Base-by-base conservation (phyloP, 352 stramenopile species). In the Globisporangium irregulare region DNA sequence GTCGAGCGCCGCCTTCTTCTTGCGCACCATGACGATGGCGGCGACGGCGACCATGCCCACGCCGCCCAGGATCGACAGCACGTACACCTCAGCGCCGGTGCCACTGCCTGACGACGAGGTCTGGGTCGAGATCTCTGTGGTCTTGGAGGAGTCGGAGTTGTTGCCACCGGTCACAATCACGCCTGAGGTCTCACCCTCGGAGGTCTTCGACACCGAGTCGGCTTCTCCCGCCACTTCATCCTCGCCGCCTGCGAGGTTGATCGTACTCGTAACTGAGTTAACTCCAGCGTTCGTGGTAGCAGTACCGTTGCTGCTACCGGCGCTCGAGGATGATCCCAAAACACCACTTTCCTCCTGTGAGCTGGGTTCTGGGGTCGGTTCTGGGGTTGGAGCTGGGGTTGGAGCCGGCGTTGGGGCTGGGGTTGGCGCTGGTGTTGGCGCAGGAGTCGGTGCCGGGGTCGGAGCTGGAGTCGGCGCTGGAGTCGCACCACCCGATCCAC, bases 1-100 rank as follows among this genome's bases (percentile, higher is more conserved):
- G 32, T 92, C 84, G 8, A 92, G 67, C 46, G 68, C 27, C 41
- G 75, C 60, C 77, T 92, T 89, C 76, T 92, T 92, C 79, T 85
- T 82, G 63, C 84, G 83, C 43, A 90, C 64, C 0, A 80, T 81
- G 12, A 92, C 72, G 69, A 92, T 89, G 29, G 74, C 81, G 0
- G 69, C 75, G 5, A 59, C 84, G 9, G 84, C 84, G 18, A 90
- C 75, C 27, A 82, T 72, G 46, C 72, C 80, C 0, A 79, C 80
- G 5, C 60, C 74, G 0, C 70, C 67, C n/a, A 83, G 60, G 3
- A 84, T 54, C 18, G 67, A 36, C 24, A 83, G 4, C 9, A 92
- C 69, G 67, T 87, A 69, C 20, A 77, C 67, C 25, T 70, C 72
- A 0, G 79, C 48, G 14, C 68, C 65, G n/a, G 54, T 70, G n/a